Base-by-base conservation (phyloP, 129 eudicot genomes). In the Lactuca saligna region DNA sequence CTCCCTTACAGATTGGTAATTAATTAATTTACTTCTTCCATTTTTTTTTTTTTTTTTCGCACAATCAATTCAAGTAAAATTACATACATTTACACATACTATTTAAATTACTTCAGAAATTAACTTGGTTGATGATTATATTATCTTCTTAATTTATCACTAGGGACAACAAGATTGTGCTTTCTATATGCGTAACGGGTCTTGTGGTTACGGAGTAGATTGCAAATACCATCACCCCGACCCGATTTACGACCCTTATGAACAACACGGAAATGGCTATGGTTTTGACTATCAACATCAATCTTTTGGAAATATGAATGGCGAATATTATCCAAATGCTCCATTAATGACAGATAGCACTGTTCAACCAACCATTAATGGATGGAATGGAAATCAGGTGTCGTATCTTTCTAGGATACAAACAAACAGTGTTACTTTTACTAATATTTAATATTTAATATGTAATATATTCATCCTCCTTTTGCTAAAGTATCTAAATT, bases 151-250 rank as follows among this genome's bases (percentile, higher is more conserved):
- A 39, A 39, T 5, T 39, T 20, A 20, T 20, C 41, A 74, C 17
- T 71, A 84, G 88, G 86, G 86, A 50, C 79, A 60, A 51, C 71
- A 51, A 48, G 83, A 68, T 31, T 87, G 95, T 68, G 69, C 79
- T 6, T 76, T 55, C 77, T 88, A 85, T 75, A 80, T 85, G 88
- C 82, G 78, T 14, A 72, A 33, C 14, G 85, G 86, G 51, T 10
- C 51, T 0, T 88, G 91, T 62, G 82, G 73, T 53, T 82, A 34
- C 62, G 95, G 95, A 63, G 31, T 37, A 16, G 12, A 17, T 14
- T 85, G 88, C 35, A 73, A 54, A 70, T 84, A 59, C 63, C 73
- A 88, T 51, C 95, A 85, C 66, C 95, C 95, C 2, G 84, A 87
- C 15, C 90, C 82, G 25, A 41, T 68, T 50, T 5, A 12, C 17